Percentiles rank a stretch among this genome's conserved stretches.
These are phyloP conservation scores for Populus ilicifolia DNA, from an alignment of 345 rosid genomes.

Conservation along the genomic window DNA sequence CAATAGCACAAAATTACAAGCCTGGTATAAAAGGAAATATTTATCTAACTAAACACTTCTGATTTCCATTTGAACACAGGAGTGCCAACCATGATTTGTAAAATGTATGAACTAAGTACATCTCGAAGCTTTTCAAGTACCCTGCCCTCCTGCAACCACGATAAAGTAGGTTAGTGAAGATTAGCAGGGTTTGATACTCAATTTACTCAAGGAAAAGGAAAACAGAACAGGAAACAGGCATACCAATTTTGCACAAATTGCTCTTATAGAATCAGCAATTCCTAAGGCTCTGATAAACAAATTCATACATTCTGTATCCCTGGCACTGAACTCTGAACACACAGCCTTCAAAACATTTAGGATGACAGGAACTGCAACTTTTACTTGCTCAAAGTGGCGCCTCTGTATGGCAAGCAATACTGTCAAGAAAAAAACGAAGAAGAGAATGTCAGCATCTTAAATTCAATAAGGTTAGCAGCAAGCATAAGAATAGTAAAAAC, in stretches of 20 bases:
- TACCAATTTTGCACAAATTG: slow-evolving; percentile 58
- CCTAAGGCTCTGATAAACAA: slow-evolving; percentile 55
- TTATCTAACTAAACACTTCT: slow-evolving; percentile 1
- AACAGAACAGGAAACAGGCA: neutral
- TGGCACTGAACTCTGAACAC: slow-evolving; percentile 35
- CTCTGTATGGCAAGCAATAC: slow-evolving; percentile 56
- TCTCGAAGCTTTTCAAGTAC: slow-evolving; percentile 50
- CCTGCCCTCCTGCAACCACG: slow-evolving; percentile 48
- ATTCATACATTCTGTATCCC: slow-evolving; percentile 33
- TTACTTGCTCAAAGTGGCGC: slow-evolving; percentile 76
- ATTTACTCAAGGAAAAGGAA: neutral
- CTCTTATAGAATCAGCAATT: slow-evolving; percentile 56
- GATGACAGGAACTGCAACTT: slow-evolving; percentile 60
- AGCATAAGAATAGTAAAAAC: neutral
- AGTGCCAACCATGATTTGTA: slow-evolving; percentile 66
- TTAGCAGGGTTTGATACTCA: neutral
- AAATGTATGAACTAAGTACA: slow-evolving; percentile 66
- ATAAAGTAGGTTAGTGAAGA: neutral
- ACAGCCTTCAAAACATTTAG: slow-evolving; percentile 50
- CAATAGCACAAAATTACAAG: neutral
- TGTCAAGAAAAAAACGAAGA: slow-evolving; percentile 30
- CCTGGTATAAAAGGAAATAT: neutral
- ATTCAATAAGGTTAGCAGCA: neutral
- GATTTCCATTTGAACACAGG: slow-evolving; percentile 12
- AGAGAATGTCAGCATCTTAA: neutral